Percentiles rank a stretch among this genome's conserved stretches.
Evolutionary conservation across 1,139 yeast genomes (phyloP).

Genomic region (Geotrichum europaeum): DNA sequence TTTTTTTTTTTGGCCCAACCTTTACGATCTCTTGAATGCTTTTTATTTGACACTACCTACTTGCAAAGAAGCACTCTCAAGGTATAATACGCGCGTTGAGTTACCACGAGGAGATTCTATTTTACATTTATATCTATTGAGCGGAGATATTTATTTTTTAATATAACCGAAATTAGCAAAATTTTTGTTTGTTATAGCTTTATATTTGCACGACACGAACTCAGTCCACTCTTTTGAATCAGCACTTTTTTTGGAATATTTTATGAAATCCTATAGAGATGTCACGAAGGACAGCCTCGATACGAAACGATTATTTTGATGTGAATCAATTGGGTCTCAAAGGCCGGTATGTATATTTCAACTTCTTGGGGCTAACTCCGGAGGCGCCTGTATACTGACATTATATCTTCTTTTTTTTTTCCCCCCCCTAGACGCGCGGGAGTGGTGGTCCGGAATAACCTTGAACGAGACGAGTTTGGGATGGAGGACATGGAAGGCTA

Average conservation of each 20-base stretch:
- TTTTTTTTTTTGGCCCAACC: no score
- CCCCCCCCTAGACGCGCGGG: constrained; percentile 39
- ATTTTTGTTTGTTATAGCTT: not conserved
- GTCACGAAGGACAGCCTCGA: constrained; percentile 18
- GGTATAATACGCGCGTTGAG: no score
- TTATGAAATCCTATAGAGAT: constrained; percentile 10
- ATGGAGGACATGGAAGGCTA: constrained; percentile 79
- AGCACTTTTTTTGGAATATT: not conserved
- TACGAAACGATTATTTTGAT: constrained; percentile 20
- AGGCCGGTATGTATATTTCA: constrained; percentile 21
- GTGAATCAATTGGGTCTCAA: constrained; percentile 23
- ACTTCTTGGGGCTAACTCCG: not conserved
- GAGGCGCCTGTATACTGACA: not conserved
- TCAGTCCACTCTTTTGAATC: not conserved
- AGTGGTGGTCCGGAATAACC: constrained; percentile 44
- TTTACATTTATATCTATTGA: not conserved
- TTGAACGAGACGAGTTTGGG: constrained; percentile 58
- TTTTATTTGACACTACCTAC: no score
- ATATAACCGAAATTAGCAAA: not conserved
- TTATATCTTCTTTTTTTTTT: not conserved
- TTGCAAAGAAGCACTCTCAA: no score
- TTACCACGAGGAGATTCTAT: not conserved
- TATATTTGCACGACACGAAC: not conserved
- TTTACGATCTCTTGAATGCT: no score
- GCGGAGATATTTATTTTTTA: not conserved